A percentile compares a stretch with the other conserved stretches of the same genome.
phyloP scores from a whole-genome alignment of 805 yeast species.

The Wickerhamiella allomyrinae region DNA sequence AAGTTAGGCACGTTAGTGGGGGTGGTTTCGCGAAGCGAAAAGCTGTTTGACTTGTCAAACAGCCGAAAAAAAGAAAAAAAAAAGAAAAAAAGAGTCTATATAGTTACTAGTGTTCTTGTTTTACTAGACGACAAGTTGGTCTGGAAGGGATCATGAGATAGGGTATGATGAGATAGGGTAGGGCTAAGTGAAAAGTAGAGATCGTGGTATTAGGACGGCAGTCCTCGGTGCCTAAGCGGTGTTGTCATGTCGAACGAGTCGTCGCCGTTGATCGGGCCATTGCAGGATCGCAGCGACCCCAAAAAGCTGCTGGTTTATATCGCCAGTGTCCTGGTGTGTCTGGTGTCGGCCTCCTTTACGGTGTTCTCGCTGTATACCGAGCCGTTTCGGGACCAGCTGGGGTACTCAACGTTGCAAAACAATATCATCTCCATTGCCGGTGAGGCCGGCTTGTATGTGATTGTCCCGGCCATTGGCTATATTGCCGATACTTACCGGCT shows the following conservation, averaged over 20 bases:
- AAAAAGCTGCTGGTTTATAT: conserved; percentile 5
- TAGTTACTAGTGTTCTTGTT: too few relatives aligned
- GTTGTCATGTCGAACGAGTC: neutral
- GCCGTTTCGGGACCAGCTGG: conserved; percentile 43
- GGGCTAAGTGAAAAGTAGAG: too few relatives aligned
- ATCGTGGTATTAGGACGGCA: too few relatives aligned
- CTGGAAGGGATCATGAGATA: too few relatives aligned
- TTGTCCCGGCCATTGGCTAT: conserved; percentile 70
- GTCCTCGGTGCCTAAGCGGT: neutral
- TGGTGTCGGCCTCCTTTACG: conserved; percentile 69
- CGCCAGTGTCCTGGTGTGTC: conserved; percentile 25
- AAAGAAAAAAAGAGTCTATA: too few relatives aligned
- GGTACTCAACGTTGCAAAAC: conserved; percentile 49
- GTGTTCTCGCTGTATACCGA: conserved; percentile 70
- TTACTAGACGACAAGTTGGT: too few relatives aligned
- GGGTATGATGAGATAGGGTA: too few relatives aligned
- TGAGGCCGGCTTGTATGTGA: conserved; percentile 69
- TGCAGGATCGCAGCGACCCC: neutral
- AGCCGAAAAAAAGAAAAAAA: too few relatives aligned
- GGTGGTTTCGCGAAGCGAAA: too few relatives aligned
- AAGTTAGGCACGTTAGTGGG: too few relatives aligned
- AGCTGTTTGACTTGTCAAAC: too few relatives aligned
- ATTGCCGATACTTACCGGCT: conserved; percentile 81
- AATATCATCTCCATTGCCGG: conserved; percentile 64
- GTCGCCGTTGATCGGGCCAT: neutral